phyloP scores from a whole-genome alignment of 164 flowering plant genomes.

The Buxus sempervirens region DNA sequence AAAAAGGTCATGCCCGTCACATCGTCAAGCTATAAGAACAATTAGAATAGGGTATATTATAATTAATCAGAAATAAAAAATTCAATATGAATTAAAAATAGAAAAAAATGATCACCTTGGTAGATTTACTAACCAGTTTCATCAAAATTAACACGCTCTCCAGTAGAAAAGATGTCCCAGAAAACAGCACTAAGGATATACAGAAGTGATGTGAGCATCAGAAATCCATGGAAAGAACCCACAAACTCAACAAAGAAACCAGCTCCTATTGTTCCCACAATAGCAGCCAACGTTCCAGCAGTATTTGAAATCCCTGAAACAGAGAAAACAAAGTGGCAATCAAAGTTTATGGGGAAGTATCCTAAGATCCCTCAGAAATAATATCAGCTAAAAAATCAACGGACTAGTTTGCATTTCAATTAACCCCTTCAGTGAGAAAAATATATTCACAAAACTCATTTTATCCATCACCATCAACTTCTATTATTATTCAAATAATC shows the following conservation, averaged over 20 bases:
- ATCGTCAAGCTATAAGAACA: no score
- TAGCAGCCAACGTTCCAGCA: constrained; percentile 90
- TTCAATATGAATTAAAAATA: not conserved
- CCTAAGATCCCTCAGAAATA: no score
- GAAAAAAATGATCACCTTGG: not conserved
- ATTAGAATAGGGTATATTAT: no score
- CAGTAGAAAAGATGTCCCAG: constrained; percentile 71
- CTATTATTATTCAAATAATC: no score
- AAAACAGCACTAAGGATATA: constrained; percentile 76
- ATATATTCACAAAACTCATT: no score
- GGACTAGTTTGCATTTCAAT: no score
- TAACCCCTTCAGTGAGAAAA: no score
- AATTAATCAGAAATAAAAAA: not conserved
- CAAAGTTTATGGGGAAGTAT: not conserved
- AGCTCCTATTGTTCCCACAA: constrained; percentile 87
- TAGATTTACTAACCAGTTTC: constrained; percentile 34
- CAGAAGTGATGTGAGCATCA: constrained; percentile 68
- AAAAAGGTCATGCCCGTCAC: no score
- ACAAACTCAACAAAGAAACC: constrained; percentile 84
- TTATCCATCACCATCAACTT: no score
- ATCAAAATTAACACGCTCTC: constrained; percentile 77
- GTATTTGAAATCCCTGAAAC: constrained; percentile 79
- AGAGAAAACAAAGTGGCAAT: not conserved
- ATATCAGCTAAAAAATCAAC: no score
- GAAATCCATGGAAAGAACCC: constrained; percentile 87